These are phyloP conservation scores for Limnanthes douglasii DNA, from an alignment of 345 rosid species.

Conservation along the genomic window DNA sequence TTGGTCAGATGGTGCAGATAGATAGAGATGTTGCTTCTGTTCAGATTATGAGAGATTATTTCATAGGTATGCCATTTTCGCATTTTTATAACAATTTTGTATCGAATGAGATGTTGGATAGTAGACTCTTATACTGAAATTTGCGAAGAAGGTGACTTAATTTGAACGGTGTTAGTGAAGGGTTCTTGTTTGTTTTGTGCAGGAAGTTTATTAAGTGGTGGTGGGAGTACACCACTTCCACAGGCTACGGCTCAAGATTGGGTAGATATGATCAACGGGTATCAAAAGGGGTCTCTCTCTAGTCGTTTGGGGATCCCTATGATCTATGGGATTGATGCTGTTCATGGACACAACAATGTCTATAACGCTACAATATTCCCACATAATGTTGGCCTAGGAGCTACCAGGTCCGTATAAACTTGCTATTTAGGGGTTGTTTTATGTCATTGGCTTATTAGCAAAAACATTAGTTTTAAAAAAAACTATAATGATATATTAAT, in stretches of 20 bases:
- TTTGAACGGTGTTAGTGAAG: no score
- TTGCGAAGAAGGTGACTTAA: no score
- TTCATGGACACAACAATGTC: conserved; percentile 91
- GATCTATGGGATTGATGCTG: conserved; percentile 93
- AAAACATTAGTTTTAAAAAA: no score
- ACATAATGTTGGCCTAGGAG: conserved; percentile 86
- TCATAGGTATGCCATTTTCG: conserved; percentile 18
- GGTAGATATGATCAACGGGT: conserved; percentile 60
- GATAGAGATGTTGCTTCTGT: conserved; percentile 30
- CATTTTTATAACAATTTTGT: neutral
- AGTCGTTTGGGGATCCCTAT: conserved; percentile 81
- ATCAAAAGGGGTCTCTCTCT: conserved; percentile 53
- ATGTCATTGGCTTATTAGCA: neutral
- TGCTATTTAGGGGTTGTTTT: neutral
- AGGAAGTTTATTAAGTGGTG: conserved; percentile 88
- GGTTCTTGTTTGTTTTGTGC: conserved; percentile 6
- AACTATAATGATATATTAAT: no score
- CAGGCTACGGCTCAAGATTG: conserved; percentile 59
- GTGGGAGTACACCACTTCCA: conserved; percentile 69
- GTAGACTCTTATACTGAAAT: no score
- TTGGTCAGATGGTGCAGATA: conserved; percentile 48
- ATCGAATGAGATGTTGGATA: no score
- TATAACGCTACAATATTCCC: conserved; percentile 84
- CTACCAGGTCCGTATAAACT: conserved; percentile 44
- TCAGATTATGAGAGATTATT: conserved; percentile 27